Percentiles rank a stretch among this genome's conserved stretches.
These are phyloP conservation scores for Ascocoryne sarcoides DNA, from an alignment of 2,329 filamentous ascomycete genomes.

Conservation along the genomic window DNA sequence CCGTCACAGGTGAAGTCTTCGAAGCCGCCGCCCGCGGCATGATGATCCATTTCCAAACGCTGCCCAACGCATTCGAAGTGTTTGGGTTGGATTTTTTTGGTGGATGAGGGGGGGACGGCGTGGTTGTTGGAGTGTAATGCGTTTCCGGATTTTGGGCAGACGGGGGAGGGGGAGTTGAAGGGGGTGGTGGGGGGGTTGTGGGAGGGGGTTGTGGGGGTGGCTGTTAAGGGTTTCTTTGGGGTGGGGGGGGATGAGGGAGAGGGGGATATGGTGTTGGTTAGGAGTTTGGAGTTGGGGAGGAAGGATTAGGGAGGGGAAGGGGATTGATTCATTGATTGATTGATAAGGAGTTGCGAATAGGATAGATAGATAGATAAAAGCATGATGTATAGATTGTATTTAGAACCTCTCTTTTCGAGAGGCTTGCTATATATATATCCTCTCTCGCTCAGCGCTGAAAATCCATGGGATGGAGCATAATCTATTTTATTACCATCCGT, in stretches of 20 bases:
- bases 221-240: slow-evolving; percentile 60
- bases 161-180: slow-evolving; percentile 59
- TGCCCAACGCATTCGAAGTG: slow-evolving; percentile 83
- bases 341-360: too few species aligned
- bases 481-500: too few species aligned
- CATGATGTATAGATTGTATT: too few species aligned
- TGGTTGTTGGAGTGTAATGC: slow-evolving; percentile 91
- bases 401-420: too few species aligned
- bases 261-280: slow-evolving; percentile 43
- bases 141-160: slow-evolving; percentile 93
- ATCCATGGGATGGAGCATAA: too few species aligned
- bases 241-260: slow-evolving; percentile 22
- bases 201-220: slow-evolving; percentile 60
- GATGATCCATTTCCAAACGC: slow-evolving; percentile 83
- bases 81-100: slow-evolving; percentile 87
- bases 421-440: too few species aligned
- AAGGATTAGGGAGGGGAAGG: slow-evolving; percentile 1
- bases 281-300: slow-evolving; percentile 43
- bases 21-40: slow-evolving; percentile 78
- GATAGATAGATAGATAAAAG: too few species aligned
- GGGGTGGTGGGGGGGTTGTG: slow-evolving; percentile 69
- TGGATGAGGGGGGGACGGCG: slow-evolving; percentile 53
- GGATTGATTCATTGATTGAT: too few species aligned
- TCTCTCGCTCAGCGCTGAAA: too few species aligned
- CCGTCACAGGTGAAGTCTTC: slow-evolving; percentile 67